Conservation (phyloP, 768 basidiomycete species). For the Suillus weaverae region DNA sequence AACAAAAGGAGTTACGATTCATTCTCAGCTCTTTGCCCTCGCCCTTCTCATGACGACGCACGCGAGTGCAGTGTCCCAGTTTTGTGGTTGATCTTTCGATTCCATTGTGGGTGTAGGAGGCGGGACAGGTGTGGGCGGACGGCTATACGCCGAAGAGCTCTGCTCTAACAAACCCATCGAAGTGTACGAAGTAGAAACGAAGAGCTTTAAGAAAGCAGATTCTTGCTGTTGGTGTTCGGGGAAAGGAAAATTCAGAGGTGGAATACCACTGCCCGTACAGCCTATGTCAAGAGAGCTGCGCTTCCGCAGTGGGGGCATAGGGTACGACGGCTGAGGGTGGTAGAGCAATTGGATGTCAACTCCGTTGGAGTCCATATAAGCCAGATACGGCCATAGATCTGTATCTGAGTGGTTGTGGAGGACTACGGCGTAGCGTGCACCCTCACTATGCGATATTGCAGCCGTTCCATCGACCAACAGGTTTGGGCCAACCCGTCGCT, state of each 20-base stretch:
- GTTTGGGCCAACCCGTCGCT: conserved; percentile 45
- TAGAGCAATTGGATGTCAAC: conserved; percentile 57
- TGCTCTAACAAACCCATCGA: conserved; percentile 53
- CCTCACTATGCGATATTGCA: conserved; percentile 43
- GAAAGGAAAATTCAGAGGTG: conserved; percentile 45
- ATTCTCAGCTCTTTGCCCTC: neutral
- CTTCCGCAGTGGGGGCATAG: conserved; percentile 45
- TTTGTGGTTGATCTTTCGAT: conserved; percentile 20
- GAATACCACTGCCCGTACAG: conserved; percentile 38
- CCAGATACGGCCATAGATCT: conserved; percentile 64
- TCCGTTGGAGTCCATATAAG: conserved; percentile 58
- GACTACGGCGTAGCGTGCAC: conserved; percentile 46
- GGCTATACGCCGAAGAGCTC: conserved; percentile 19
- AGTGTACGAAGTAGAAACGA: conserved; percentile 52
- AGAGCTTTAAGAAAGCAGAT: conserved; percentile 57
- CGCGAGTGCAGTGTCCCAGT: conserved; percentile 33
- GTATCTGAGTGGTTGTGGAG: conserved; percentile 50
- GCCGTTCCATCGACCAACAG: conserved; percentile 48
- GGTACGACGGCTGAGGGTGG: conserved; percentile 42
- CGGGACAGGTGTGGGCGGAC: conserved; percentile 18
- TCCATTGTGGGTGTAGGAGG: neutral
- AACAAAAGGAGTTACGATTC: neutral
- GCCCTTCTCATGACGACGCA: neutral
- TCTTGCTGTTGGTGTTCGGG: conserved; percentile 38
- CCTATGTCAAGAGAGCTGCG: conserved; percentile 42